Base-by-base conservation (phyloP, 2,329 filamentous ascomycete genomes). In the Cephalotrichum gorgonifer region DNA sequence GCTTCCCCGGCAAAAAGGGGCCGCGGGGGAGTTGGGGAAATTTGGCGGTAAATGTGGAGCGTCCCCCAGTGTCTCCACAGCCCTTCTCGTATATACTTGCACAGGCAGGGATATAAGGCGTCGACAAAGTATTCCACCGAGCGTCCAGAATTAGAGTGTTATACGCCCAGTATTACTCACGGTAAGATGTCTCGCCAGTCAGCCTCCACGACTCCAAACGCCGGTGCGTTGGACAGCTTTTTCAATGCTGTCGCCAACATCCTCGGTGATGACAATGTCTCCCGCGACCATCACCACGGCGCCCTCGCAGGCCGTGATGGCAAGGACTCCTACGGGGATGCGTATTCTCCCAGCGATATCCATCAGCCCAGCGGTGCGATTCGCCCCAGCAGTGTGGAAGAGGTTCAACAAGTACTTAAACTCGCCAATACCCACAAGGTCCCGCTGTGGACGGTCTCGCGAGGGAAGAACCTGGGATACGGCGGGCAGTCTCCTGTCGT, bases 401-500 rank as follows among this genome's bases (percentile, higher is more conserved):
- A 46, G 9, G 30, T 38, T n/a, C 44, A 38, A 9, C 3, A 38
- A 11, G 30, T 46, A 3, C 6, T 46, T 2, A 35, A 25, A 8
- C 17, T 46, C 15, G 44, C 28, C 22, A 46, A 38, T 20, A 38
- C 30, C 12, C 20, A 38, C 22, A 15, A 17, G 23, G 22, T 38
- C 2, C n/a, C 44, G 12, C n/a, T 25, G 15, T 45, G 43, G 17
- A 45, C 43, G 8, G 20, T 45, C 20, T 35, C 43, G 6, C 27
- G 27, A 12, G 17, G 43, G 8, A 45, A 49, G 22, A 41, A 41
- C 11, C 17, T 22, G 7, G 67, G 68, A 11, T 75, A 75, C 50
- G 73, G 73, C 12, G 72, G 73, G 4, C 67, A 73, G 2, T 71
- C 70, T 0, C 72, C 39, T 12, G 22, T 47, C 6, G 49, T 54